Evolutionary conservation across 164 flowering plant genomes (phyloP).

Genomic region (Dillenia suffruticosa): DNA sequence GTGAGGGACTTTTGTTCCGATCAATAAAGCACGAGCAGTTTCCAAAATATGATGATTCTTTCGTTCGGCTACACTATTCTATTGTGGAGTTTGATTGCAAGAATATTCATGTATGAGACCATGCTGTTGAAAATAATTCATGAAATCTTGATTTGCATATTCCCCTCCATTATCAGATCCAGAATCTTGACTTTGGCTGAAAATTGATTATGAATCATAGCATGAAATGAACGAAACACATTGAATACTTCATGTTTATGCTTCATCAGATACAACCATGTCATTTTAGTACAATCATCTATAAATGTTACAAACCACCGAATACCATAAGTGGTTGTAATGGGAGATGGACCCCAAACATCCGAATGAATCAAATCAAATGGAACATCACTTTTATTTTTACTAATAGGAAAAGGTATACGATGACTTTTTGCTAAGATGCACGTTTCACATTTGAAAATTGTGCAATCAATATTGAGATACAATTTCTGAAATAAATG

Average conservation of each 20-base stretch:
- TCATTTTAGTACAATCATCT: background rate
- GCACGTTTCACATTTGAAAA: background rate
- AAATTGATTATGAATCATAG: background rate
- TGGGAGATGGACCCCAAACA: background rate
- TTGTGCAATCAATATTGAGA: background rate
- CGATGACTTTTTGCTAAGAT: background rate
- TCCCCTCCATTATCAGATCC: background rate
- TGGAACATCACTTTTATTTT: background rate
- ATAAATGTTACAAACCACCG: background rate
- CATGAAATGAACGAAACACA: background rate
- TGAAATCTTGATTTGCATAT: background rate
- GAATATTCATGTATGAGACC: background rate
- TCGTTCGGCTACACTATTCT: background rate
- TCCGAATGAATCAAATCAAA: background rate
- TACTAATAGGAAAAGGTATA: background rate
- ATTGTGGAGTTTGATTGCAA: background rate
- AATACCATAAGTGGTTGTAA: background rate
- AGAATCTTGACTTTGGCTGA: background rate
- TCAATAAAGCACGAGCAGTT: background rate
- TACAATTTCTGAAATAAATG: background rate
- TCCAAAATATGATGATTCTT: background rate
- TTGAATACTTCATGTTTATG: slow-evolving; percentile 1
- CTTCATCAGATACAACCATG: background rate
- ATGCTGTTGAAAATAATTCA: background rate
- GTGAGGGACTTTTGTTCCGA: background rate